A percentile compares a stretch with the other conserved stretches of the same genome.
Conservation (phyloP, 345 rosid genomes). For the Bruguiera parviflora region DNA sequence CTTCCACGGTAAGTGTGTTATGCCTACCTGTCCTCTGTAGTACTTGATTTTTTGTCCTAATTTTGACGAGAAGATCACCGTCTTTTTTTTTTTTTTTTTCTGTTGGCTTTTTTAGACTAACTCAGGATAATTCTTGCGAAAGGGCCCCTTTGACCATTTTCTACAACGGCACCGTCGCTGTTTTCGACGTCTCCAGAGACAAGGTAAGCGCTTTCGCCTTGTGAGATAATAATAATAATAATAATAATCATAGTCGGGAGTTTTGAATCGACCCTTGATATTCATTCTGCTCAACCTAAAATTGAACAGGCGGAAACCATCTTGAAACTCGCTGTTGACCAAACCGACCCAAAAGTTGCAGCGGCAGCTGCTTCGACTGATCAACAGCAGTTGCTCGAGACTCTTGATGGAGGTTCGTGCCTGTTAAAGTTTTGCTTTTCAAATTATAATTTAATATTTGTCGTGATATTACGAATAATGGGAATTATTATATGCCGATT, state of each 20-base stretch:
- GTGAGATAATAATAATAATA: too few relatives aligned
- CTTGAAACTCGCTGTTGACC: conserved; percentile 47
- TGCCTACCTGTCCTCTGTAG: not conserved
- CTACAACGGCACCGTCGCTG: conserved; percentile 70
- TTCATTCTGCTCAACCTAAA: not conserved
- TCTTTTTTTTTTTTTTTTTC: not conserved
- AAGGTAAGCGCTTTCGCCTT: conserved; percentile 33
- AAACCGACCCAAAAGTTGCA: conserved; percentile 20
- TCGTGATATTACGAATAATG: not conserved
- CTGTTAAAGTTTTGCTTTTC: not conserved
- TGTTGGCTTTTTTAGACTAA: conserved; percentile 20
- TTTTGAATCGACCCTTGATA: not conserved
- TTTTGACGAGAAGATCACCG: not conserved
- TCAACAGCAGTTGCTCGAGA: conserved; percentile 43
- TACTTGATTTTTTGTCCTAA: not conserved
- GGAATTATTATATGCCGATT: too few relatives aligned
- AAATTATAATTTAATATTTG: not conserved
- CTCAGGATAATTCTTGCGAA: conserved; percentile 16
- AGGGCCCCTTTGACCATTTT: conserved; percentile 81
- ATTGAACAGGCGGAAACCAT: conserved; percentile 46
- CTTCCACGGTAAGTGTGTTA: conserved; percentile 30
- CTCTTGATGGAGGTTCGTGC: conserved; percentile 55
- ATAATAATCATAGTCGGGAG: not conserved
- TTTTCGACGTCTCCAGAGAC: conserved; percentile 54
- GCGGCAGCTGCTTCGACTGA: conserved; percentile 17